Conservation (phyloP, 495 filamentous ascomycete genomes). For the Neurospora hispaniola region DNA sequence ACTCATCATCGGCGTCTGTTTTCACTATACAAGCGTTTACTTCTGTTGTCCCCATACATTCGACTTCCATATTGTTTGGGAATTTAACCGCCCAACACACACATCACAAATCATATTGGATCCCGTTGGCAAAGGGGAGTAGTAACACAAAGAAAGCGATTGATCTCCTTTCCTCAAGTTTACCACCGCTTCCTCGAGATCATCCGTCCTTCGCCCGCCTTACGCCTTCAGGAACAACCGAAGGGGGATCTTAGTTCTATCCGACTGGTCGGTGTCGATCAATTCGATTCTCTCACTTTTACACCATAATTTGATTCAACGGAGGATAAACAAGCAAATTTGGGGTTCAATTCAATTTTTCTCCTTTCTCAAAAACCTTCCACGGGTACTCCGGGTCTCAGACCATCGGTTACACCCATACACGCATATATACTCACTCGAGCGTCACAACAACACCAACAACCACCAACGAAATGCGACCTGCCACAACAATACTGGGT, state of each 20-base stretch:
- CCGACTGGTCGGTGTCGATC: neutral
- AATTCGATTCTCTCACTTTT: neutral
- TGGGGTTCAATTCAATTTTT: neutral
- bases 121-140: neutral
- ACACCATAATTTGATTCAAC: neutral
- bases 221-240: neutral
- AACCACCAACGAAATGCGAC: neutral
- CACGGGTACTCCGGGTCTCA: neutral
- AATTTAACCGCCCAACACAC: neutral
- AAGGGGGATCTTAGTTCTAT: neutral
- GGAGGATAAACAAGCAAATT: neutral
- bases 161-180: neutral
- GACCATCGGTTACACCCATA: neutral
- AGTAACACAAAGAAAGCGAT: neutral
- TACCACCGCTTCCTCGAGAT: neutral
- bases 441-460: neutral
- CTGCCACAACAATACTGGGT: neutral
- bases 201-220: neutral
- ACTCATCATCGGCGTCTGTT: neutral
- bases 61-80: neutral
- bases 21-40: neutral
- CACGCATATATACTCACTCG: neutral
- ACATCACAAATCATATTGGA: neutral
- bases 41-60: too few relatives aligned
- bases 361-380: neutral